Percentiles rank a stretch among this genome's conserved stretches.
phyloP scores from a whole-genome alignment of 306 rosid species.

The Cucurbita ficifolia region DNA sequence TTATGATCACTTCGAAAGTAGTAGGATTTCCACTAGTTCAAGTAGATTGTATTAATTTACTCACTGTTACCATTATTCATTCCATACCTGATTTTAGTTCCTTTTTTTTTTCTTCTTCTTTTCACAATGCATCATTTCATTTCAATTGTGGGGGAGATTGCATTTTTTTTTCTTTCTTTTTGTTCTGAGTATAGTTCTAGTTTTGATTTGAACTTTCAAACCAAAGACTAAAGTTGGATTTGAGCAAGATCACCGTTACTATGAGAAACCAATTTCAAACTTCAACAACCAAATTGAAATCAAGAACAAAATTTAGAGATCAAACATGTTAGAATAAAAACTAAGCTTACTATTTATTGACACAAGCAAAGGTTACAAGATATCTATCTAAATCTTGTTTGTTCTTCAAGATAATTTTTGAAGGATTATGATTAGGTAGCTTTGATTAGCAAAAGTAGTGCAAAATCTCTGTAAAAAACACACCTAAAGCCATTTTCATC shows the following conservation, averaged over 20 bases:
- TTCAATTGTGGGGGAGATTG: neutral
- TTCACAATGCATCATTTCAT: too few relatives aligned
- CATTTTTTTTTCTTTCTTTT: neutral
- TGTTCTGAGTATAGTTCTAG: neutral
- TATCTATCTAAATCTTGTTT: too few relatives aligned
- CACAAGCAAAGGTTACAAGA: too few relatives aligned
- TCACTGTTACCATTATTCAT: neutral
- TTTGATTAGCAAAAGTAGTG: too few relatives aligned
- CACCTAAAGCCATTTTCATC: neutral
- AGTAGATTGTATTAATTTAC: conserved; percentile 19
- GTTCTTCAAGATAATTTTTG: neutral
- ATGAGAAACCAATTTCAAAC: too few relatives aligned
- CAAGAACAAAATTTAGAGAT: too few relatives aligned
- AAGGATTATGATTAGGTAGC: neutral
- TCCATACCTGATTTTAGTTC: neutral
- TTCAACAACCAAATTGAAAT: too few relatives aligned
- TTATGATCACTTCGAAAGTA: conserved; percentile 53
- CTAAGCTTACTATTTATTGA: too few relatives aligned
- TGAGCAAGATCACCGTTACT: too few relatives aligned
- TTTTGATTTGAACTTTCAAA: too few relatives aligned
- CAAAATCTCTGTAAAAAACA: neutral
- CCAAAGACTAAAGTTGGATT: too few relatives aligned
- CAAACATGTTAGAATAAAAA: too few relatives aligned
- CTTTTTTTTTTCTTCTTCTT: neutral
- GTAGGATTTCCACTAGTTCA: conserved; percentile 22